These are phyloP conservation scores for Penicillium olsonii DNA, from an alignment of 2,329 filamentous ascomycete genomes.

Conservation along the genomic window DNA sequence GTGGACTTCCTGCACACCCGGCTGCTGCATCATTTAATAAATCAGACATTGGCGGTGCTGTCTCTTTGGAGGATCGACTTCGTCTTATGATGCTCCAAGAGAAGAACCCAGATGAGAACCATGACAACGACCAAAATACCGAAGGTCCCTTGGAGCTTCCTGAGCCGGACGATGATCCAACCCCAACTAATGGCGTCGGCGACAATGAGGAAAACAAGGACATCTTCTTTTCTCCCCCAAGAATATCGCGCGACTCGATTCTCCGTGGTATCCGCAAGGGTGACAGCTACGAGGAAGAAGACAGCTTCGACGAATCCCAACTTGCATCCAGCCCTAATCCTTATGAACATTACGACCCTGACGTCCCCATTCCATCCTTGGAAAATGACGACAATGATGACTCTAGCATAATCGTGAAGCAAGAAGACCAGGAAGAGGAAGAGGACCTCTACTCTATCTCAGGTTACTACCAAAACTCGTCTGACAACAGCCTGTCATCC, in stretches of 20 bases:
- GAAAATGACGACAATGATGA: slow-evolving; percentile 64
- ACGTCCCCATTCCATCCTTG: slow-evolving; percentile 84
- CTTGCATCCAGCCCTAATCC: slow-evolving; percentile 60
- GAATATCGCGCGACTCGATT: slow-evolving; percentile 92
- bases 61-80: slow-evolving; percentile 83
- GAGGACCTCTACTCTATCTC: slow-evolving; percentile 66
- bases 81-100: slow-evolving; percentile 83
- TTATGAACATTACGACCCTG: slow-evolving; percentile 73
- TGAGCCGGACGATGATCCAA: neutral
- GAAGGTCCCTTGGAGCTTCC: slow-evolving; percentile 7
- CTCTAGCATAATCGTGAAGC: slow-evolving; percentile 67
- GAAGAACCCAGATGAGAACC: slow-evolving; percentile 38
- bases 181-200: neutral
- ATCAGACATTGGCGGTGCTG: slow-evolving; percentile 74
- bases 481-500: slow-evolving; percentile 36
- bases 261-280: slow-evolving; percentile 76
- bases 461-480: slow-evolving; percentile 61
- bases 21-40: slow-evolving; percentile 68
- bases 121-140: slow-evolving; percentile 13
- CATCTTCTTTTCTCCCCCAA: slow-evolving; percentile 63
- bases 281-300: slow-evolving; percentile 60
- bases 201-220: slow-evolving; percentile 51
- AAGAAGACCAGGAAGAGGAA: slow-evolving; percentile 60
- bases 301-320: slow-evolving; percentile 65
- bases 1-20: slow-evolving; percentile 73